A percentile compares a stretch with the other conserved stretches of the same genome.
These are phyloP conservation scores for Phytophthora pluvialis DNA, from an alignment of 352 stramenopile species.

Conservation along the genomic window DNA sequence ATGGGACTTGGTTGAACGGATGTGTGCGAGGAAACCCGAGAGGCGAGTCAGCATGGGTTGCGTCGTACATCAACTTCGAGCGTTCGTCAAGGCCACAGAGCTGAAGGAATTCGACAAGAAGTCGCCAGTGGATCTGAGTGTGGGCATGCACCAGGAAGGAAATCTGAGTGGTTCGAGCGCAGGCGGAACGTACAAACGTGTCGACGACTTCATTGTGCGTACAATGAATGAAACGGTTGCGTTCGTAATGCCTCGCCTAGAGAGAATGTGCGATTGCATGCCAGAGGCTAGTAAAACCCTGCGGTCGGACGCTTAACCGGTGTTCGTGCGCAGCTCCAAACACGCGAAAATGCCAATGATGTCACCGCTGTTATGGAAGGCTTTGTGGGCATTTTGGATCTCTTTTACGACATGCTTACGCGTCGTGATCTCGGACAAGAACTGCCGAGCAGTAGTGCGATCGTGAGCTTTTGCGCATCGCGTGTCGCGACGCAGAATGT, in stretches of 20 bases:
- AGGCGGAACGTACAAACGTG: conserved; percentile 10
- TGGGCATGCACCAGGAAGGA: conserved; percentile 18
- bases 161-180: conserved; percentile 9
- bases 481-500: conserved; percentile 26
- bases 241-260: conserved; percentile 25
- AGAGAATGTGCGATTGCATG: conserved; percentile 12
- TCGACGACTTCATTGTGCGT: conserved; percentile 35
- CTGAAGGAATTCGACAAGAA: conserved; percentile 2
- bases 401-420: conserved; percentile 29
- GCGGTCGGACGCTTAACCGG: conserved; percentile 18
- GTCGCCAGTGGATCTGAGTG: conserved; percentile 29
- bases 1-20: conserved; percentile 37
- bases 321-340: conserved; percentile 22
- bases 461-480: conserved; percentile 29
- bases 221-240: conserved; percentile 33
- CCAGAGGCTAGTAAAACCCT: conserved; percentile 7
- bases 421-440: conserved; percentile 22
- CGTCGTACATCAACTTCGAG: conserved; percentile 38
- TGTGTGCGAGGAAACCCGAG: conserved; percentile 20
- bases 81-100: conserved; percentile 17
- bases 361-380: conserved; percentile 19
- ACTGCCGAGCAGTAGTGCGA: conserved; percentile 16
- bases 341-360: conserved; percentile 12
- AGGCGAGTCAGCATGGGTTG: conserved; percentile 32
- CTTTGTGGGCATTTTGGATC: conserved; percentile 25